Conservation (phyloP, 1,284 basidiomycete genomes). For the Ceratobasidium sp. region DNA sequence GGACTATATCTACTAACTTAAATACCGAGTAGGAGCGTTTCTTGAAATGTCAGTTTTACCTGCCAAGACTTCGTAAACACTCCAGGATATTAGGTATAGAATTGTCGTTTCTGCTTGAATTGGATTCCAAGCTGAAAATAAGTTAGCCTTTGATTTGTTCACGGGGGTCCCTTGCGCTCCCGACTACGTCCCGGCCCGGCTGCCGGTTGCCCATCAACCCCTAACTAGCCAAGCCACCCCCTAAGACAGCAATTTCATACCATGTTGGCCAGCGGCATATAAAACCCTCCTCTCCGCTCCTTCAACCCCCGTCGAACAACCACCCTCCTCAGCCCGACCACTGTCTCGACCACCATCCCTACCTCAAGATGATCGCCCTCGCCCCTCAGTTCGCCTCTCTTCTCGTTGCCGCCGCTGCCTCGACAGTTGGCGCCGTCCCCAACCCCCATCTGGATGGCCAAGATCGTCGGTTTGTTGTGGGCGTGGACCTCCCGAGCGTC, state of each 20-base stretch:
- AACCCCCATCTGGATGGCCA: background rate
- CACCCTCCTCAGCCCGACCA: slow-evolving; percentile 10
- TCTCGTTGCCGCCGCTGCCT: slow-evolving; percentile 20
- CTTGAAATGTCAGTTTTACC: too few relatives aligned
- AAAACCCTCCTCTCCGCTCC: background rate
- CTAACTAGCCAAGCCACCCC: too few relatives aligned
- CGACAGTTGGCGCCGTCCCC: slow-evolving; percentile 5
- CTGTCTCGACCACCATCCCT: background rate
- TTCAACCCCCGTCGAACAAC: background rate
- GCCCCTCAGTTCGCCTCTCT: slow-evolving; percentile 31
- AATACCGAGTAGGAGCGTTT: too few relatives aligned
- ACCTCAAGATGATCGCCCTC: slow-evolving; percentile 23
- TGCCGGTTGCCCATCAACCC: too few relatives aligned
- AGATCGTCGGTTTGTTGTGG: slow-evolving; percentile 3
- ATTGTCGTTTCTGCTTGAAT: too few relatives aligned
- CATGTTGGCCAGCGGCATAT: background rate
- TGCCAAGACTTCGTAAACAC: too few relatives aligned
- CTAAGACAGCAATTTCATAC: slow-evolving; percentile 44
- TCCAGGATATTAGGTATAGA: too few relatives aligned
- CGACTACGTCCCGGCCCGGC: too few relatives aligned
- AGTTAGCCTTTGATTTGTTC: slow-evolving; percentile 4
- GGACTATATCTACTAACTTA: too few relatives aligned
- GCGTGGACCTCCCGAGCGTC: background rate
- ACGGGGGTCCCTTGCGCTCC: background rate
- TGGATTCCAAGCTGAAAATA: too few relatives aligned